These are phyloP conservation scores for Saturnispora silvae DNA, from an alignment of 805 yeast genomes.

Conservation along the genomic window DNA sequence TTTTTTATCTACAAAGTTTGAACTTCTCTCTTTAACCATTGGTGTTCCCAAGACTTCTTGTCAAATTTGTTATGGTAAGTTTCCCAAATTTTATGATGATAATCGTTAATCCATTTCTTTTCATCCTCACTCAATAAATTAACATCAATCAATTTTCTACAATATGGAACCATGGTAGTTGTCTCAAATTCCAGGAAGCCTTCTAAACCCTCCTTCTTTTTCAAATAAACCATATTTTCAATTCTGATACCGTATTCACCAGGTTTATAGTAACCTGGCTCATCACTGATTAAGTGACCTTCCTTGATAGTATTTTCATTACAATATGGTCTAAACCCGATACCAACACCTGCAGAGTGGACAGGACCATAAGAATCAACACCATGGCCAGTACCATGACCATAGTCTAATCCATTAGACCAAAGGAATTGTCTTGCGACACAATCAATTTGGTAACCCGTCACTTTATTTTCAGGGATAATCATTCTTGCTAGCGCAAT, in stretches of 20 bases:
- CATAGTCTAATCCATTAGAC: constrained; percentile 46
- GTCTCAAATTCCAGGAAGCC: constrained; percentile 44
- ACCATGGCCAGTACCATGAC: constrained; percentile 60
- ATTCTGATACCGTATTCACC: constrained; percentile 52
- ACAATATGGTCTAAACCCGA: constrained; percentile 43
- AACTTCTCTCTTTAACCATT: constrained; percentile 45
- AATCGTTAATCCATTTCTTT: constrained; percentile 37
- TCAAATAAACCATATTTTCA: constrained; percentile 39
- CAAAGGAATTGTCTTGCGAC: constrained; percentile 51
- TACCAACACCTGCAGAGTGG: constrained; percentile 57
- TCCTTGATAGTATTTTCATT: constrained; percentile 34
- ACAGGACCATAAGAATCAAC: constrained; percentile 51
- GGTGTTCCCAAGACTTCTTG: constrained; percentile 29
- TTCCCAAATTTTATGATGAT: constrained; percentile 38
- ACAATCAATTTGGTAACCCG: constrained; percentile 44
- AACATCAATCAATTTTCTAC: constrained; percentile 39
- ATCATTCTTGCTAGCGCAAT: constrained; percentile 36
- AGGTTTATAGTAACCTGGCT: constrained; percentile 53
- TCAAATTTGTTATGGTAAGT: constrained; percentile 30
- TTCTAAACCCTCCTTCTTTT: constrained; percentile 29
- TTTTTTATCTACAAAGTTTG: constrained; percentile 17
- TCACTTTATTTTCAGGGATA: constrained; percentile 42
- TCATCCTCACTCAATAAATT: constrained; percentile 36
- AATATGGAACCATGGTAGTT: constrained; percentile 47
- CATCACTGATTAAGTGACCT: constrained; percentile 49